A percentile compares a stretch with the other conserved stretches of the same genome.
Conservation (phyloP, 208 protist species). For the Leishmania aethiopica region DNA sequence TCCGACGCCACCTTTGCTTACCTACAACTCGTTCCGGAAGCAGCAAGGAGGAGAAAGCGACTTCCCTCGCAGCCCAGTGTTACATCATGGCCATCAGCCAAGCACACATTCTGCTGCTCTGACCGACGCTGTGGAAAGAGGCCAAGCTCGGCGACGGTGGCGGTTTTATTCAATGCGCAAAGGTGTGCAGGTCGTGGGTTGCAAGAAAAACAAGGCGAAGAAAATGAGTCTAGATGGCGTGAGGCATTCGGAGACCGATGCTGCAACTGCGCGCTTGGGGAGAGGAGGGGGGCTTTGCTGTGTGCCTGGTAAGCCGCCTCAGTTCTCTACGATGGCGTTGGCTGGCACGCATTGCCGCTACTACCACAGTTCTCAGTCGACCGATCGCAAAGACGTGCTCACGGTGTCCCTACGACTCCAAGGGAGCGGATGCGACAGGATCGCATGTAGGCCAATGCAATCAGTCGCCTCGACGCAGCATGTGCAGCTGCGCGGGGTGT, state of each 20-base stretch:
- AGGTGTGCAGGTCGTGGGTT: too few relatives aligned
- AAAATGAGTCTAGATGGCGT: neutral
- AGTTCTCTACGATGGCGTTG: neutral
- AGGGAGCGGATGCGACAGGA: conserved; percentile 14
- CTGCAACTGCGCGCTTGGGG: too few relatives aligned
- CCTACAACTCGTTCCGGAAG: neutral
- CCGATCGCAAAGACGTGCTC: conserved; percentile 15
- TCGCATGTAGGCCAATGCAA: conserved; percentile 10
- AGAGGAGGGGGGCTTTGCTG: too few relatives aligned
- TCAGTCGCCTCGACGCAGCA: neutral
- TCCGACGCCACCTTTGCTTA: conserved; percentile 28
- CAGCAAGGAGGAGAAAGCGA: conserved; percentile 8
- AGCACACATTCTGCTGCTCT: conserved; percentile 26
- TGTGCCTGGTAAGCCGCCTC: neutral
- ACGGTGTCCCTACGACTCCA: conserved; percentile 9
- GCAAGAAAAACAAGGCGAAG: too few relatives aligned
- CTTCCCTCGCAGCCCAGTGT: conserved; percentile 22
- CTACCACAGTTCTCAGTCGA: conserved; percentile 6
- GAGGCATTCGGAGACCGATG: too few relatives aligned
- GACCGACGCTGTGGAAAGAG: conserved; percentile 21
- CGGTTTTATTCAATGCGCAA: conserved; percentile 6
- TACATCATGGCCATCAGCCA: conserved; percentile 27
- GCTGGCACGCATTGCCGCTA: conserved; percentile 15
- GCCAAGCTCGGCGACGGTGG: conserved; percentile 8
- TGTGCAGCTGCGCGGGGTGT: neutral